Conservation (phyloP, 2,329 filamentous ascomycete species). For the Colletotrichum endophyticum region DNA sequence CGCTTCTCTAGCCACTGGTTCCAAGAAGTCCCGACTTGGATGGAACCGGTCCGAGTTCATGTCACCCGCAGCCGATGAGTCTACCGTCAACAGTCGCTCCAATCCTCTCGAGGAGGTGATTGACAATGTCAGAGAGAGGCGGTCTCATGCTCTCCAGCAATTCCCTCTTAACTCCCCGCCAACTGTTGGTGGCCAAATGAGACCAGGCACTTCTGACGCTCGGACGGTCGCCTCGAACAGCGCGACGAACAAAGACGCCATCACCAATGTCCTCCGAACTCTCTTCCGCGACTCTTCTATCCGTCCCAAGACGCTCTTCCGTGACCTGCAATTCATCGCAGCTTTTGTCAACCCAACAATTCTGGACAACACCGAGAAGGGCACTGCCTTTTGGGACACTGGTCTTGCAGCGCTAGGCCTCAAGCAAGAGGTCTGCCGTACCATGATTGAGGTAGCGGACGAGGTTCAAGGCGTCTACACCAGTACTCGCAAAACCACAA, state of each 20-base stretch:
- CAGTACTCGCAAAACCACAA: slow-evolving; percentile 58
- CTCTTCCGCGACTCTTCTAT: slow-evolving; percentile 72
- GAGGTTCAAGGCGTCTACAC: slow-evolving; percentile 66
- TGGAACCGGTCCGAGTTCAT: slow-evolving; percentile 40
- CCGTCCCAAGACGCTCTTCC: slow-evolving; percentile 81
- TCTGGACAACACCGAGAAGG: slow-evolving; percentile 66
- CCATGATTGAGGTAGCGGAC: slow-evolving; percentile 70
- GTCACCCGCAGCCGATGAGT: slow-evolving; percentile 35
- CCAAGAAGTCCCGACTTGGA: slow-evolving; percentile 32
- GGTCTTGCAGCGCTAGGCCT: slow-evolving; percentile 86
- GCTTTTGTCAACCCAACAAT: slow-evolving; percentile 66
- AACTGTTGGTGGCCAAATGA: slow-evolving; percentile 28
- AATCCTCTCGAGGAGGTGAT: slow-evolving; percentile 69
- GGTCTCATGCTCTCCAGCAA: slow-evolving; percentile 59
- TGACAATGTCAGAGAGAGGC: slow-evolving; percentile 71
- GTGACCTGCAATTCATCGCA: slow-evolving; percentile 78
- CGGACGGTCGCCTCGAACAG: slow-evolving; percentile 54
- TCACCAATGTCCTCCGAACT: slow-evolving; percentile 69
- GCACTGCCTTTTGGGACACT: slow-evolving; percentile 89
- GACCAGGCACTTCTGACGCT: slow-evolving; percentile 51
- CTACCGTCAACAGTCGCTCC: slow-evolving; percentile 37
- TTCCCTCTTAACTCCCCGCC: slow-evolving; percentile 36
- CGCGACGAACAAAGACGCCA: slow-evolving; percentile 64
- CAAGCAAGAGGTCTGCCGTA: slow-evolving; percentile 85
- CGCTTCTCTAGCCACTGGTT: slow-evolving; percentile 57